phyloP scores from a whole-genome alignment of 164 flowering plant species.

The Buxus sempervirens region DNA sequence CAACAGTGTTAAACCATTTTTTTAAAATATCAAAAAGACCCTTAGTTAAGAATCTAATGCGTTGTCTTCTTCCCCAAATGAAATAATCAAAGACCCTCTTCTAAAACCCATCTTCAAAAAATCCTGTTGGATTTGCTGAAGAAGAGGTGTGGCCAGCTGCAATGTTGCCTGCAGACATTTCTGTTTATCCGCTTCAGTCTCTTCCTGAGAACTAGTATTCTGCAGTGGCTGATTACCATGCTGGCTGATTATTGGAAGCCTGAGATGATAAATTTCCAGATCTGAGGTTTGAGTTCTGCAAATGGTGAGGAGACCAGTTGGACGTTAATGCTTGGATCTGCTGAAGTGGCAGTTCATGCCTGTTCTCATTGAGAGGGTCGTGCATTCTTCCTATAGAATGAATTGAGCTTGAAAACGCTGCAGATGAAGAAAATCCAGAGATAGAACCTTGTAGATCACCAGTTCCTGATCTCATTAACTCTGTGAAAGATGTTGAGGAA shows the following conservation, averaged over 20 bases:
- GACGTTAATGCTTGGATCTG: conserved; percentile 27
- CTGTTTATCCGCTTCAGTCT: conserved; percentile 68
- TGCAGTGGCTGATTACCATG: conserved; percentile 33
- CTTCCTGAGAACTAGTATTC: conserved; percentile 33
- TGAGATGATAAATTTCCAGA: conserved; percentile 30
- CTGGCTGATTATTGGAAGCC: conserved; percentile 24
- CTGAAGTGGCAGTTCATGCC: conserved; percentile 33
- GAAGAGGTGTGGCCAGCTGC: conserved; percentile 92
- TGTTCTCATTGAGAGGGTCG: conserved; percentile 28
- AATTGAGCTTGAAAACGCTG: conserved; percentile 25
- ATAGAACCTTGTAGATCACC: conserved; percentile 26
- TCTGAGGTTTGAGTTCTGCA: conserved; percentile 28
- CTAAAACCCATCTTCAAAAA: too few species aligned
- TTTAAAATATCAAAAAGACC: too few species aligned
- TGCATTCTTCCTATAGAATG: conserved; percentile 21
- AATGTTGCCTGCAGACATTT: conserved; percentile 91
- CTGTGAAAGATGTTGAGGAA: conserved; percentile 24
- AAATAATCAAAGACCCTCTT: too few species aligned
- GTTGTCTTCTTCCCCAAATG: too few species aligned
- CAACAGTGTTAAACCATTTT: too few species aligned
- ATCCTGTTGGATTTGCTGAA: conserved; percentile 93
- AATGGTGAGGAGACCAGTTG: conserved; percentile 39
- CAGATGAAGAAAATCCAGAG: conserved; percentile 23
- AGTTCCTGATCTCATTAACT: conserved; percentile 27
- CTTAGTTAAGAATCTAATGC: too few species aligned